phyloP scores from a whole-genome alignment of 257 asterid genomes.

The Ilex asprella region DNA sequence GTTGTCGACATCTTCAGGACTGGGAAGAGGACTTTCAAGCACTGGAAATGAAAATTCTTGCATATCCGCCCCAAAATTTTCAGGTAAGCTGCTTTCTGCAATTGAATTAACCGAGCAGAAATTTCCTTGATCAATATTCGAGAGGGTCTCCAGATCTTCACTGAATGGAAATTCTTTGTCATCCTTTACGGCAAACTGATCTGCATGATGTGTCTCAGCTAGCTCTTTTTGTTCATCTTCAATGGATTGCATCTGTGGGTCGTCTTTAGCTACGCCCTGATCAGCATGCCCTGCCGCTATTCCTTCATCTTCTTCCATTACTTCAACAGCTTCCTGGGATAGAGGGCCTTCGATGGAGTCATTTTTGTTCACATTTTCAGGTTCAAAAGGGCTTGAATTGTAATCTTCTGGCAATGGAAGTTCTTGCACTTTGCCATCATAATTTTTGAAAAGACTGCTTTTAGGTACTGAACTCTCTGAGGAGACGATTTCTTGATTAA shows the following conservation, averaged over 20 bases:
- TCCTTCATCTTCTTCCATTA: slow-evolving; percentile 9
- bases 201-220: slow-evolving; percentile 9
- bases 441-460: too few species aligned
- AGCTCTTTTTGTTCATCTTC: slow-evolving; percentile 6
- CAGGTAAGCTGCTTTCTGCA: slow-evolving; percentile 2
- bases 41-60: slow-evolving; percentile 1
- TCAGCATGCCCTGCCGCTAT: slow-evolving; percentile 10
- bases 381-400: too few species aligned
- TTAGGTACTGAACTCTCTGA: too few species aligned
- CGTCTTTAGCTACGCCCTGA: slow-evolving; percentile 3
- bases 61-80: slow-evolving; percentile 9
- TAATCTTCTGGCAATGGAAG: too few species aligned
- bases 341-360: too few species aligned
- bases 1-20: neutral
- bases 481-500: too few species aligned
- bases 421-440: too few species aligned
- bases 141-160: slow-evolving; percentile 1
- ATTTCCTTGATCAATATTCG: slow-evolving; percentile 5
- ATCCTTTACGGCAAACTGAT: neutral
- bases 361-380: too few species aligned
- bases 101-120: neutral
- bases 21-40: slow-evolving; percentile 1
- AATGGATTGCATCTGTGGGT: neutral
- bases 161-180: neutral
- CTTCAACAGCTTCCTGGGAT: slow-evolving; percentile 6